Percentiles rank a stretch among this genome's conserved stretches.
Evolutionary conservation across 2,329 filamentous ascomycete genomes (phyloP).

Genomic region (Sclerotiophoma versabilis): DNA sequence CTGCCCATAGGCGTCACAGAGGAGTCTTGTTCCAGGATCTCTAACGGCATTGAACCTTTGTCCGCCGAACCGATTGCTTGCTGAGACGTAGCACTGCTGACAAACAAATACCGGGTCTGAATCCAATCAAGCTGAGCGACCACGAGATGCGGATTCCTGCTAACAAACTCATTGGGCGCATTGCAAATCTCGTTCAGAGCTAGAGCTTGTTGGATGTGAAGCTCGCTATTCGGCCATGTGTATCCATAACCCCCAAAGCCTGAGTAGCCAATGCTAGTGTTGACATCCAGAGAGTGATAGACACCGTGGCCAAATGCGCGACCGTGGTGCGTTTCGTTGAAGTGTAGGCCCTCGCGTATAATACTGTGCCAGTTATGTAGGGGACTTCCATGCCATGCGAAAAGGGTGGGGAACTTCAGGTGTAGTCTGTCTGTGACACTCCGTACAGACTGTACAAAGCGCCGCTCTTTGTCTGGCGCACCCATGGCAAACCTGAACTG

Average conservation of each 20-base stretch:
- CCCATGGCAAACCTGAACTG: constrained; percentile 91
- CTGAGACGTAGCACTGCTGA: constrained; percentile 44
- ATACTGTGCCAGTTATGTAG: constrained; percentile 89
- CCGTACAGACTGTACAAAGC: constrained; percentile 71
- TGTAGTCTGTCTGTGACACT: constrained; percentile 51
- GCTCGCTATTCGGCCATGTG: constrained; percentile 70
- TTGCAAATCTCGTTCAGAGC: constrained; percentile 90
- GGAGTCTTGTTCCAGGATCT: constrained; percentile 52
- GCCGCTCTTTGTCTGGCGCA: constrained; percentile 84
- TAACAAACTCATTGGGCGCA: constrained; percentile 67
- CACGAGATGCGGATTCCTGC: constrained; percentile 68
- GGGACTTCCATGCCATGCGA: constrained; percentile 85
- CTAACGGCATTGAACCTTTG: constrained; percentile 31
- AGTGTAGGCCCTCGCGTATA: constrained; percentile 81
- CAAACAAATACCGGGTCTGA: constrained; percentile 84
- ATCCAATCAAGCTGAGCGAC: constrained; percentile 83
- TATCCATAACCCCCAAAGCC: constrained; percentile 9
- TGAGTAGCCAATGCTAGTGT: constrained; percentile 63
- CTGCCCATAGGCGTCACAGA: constrained; percentile 52
- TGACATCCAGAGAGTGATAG: constrained; percentile 73
- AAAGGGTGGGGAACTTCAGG: constrained; percentile 70
- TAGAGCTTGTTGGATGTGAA: constrained; percentile 67
- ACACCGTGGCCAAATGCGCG: constrained; percentile 80
- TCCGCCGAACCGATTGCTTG: neutral
- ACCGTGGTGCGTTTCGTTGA: constrained; percentile 67